These are phyloP conservation scores for Malassezia nana DNA, from an alignment of 1,284 basidiomycete genomes.

Conservation along the genomic window DNA sequence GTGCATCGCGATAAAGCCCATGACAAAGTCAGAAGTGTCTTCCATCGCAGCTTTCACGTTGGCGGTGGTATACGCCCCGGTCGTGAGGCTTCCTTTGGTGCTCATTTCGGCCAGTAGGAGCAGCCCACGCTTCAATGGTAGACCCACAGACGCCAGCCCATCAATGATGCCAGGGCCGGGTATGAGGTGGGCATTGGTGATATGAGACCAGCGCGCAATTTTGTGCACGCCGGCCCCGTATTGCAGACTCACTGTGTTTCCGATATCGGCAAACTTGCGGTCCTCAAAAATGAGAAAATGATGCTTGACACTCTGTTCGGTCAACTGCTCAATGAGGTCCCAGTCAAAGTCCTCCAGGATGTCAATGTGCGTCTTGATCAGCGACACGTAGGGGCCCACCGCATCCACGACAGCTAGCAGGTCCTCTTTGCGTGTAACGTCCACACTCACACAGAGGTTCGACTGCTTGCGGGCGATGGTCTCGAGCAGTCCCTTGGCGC, in stretches of 20 bases:
- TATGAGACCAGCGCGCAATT: conserved; percentile 90
- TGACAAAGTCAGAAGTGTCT: conserved; percentile 35
- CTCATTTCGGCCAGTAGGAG: conserved; percentile 95
- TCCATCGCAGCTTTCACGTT: conserved; percentile 57
- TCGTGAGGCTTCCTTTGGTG: conserved; percentile 73
- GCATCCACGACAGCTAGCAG: conserved; percentile 76
- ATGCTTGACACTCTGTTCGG: conserved; percentile 64
- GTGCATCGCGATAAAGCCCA: conserved; percentile 62
- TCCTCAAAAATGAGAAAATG: conserved; percentile 98
- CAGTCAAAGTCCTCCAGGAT: conserved; percentile 83
- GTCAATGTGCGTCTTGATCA: conserved; percentile 98
- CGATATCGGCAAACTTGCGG: conserved; percentile 97
- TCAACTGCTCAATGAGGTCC: conserved; percentile 62
- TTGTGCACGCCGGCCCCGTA: conserved; percentile 87
- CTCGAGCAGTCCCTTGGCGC: conserved; percentile 56
- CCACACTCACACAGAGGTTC: conserved; percentile 89
- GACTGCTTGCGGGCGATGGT: conserved; percentile 78
- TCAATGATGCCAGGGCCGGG: conserved; percentile 86
- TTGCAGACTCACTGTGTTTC: conserved; percentile 90
- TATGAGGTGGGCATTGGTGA: conserved; percentile 87
- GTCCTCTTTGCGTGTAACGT: conserved; percentile 72
- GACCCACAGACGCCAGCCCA: conserved; percentile 75
- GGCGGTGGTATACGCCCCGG: conserved; percentile 70
- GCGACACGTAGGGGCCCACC: conserved; percentile 78
- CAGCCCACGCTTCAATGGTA: conserved; percentile 72